Evolutionary conservation across 495 filamentous ascomycete genomes (phyloP).

Genomic region (Neurospora sp.): DNA sequence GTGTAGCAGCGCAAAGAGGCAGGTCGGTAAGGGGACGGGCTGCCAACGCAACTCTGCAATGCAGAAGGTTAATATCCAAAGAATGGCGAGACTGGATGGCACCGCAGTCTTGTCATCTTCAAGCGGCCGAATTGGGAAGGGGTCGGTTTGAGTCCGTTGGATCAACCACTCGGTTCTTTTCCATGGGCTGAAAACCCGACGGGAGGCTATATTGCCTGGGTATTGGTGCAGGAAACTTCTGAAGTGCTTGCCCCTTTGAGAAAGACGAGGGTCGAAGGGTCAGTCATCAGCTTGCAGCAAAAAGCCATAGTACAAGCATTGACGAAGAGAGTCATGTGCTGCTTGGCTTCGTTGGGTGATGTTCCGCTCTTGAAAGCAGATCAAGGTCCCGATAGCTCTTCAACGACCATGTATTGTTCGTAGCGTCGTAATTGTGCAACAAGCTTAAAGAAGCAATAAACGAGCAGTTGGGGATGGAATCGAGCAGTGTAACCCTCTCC

Average conservation of each 20-base stretch:
- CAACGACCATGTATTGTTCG: neutral
- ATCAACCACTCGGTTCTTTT: neutral
- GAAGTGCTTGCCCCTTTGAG: neutral
- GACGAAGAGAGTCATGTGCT: neutral
- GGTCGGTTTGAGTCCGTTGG: neutral
- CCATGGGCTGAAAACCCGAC: neutral
- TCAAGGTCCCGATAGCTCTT: neutral
- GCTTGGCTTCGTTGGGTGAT: neutral
- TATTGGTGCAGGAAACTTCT: neutral
- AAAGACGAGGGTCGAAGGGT: neutral
- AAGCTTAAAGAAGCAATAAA: neutral
- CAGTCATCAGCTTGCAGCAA: neutral
- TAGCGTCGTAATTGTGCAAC: neutral
- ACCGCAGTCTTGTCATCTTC: neutral
- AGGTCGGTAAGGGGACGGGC: neutral
- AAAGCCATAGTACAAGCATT: neutral
- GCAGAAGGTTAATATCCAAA: neutral
- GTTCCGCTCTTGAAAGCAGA: neutral
- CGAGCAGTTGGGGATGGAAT: neutral
- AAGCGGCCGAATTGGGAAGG: neutral
- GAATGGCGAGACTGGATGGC: neutral
- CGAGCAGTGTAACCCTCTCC: neutral
- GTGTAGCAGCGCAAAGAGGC: neutral
- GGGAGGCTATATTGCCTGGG: neutral
- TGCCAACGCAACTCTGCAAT: neutral